These are phyloP conservation scores for Phytophthora constricta DNA, from an alignment of 352 stramenopile species.

Conservation along the genomic window DNA sequence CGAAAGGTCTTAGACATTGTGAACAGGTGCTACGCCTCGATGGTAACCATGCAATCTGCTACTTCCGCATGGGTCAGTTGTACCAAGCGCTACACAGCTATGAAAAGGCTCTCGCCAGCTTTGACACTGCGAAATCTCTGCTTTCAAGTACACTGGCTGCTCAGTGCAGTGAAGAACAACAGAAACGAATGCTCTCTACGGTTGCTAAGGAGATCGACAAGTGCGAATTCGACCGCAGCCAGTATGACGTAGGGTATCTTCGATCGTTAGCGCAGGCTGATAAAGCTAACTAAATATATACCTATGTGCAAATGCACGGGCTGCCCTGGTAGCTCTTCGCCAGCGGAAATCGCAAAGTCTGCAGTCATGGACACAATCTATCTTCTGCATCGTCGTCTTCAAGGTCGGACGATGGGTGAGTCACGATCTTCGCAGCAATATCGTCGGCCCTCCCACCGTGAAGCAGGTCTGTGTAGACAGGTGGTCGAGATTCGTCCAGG, in stretches of 20 bases:
- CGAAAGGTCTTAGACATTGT: conserved; percentile 48
- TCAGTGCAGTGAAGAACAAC: conserved; percentile 11
- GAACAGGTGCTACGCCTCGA: conserved; percentile 48
- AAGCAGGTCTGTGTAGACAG: conserved; percentile 47
- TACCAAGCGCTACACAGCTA: conserved; percentile 59
- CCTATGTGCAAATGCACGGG: too few species aligned
- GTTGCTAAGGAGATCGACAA: conserved; percentile 64
- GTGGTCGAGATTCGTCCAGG: conserved; percentile 26
- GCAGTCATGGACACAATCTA: not conserved
- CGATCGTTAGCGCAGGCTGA: conserved; percentile 36
- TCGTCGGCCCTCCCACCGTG: conserved; percentile 36
- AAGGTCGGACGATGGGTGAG: conserved; percentile 36
- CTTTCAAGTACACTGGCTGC: not conserved
- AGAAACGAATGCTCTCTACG: conserved; percentile 19
- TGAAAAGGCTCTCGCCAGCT: conserved; percentile 48
- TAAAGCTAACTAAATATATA: too few species aligned
- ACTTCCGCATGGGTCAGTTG: conserved; percentile 64
- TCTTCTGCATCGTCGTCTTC: conserved; percentile 18
- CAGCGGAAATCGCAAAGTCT: conserved; percentile 10
- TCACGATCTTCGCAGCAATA: conserved; percentile 53
- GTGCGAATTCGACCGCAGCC: conserved; percentile 64
- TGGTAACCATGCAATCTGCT: conserved; percentile 31
- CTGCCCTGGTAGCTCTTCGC: too few species aligned
- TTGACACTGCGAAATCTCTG: conserved; percentile 23
- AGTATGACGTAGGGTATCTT: conserved; percentile 66